Conservation (phyloP, 768 basidiomycete genomes). For the Cantharellus anzutake region DNA sequence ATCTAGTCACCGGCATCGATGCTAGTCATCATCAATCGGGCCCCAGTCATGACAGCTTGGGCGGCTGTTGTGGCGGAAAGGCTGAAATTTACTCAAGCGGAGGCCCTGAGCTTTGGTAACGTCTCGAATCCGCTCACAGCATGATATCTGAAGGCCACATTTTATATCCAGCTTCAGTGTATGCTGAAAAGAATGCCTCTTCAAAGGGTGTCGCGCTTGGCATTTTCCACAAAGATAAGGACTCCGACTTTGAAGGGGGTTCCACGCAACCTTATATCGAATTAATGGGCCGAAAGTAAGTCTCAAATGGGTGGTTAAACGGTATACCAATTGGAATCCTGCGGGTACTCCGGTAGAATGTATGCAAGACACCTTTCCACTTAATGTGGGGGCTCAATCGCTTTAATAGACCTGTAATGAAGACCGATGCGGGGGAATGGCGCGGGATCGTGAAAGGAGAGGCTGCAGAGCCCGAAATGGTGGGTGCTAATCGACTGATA, state of each 20-base stretch:
- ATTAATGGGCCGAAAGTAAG: slow-evolving; percentile 53
- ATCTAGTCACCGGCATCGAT: slow-evolving; percentile 33
- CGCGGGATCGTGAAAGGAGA: slow-evolving; percentile 56
- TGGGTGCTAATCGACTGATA: slow-evolving; percentile 6
- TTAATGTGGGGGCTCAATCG: too few species aligned
- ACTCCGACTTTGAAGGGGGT: slow-evolving; percentile 35
- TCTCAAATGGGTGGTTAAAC: too few species aligned
- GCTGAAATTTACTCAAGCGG: slow-evolving; percentile 71
- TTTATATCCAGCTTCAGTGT: slow-evolving; percentile 50
- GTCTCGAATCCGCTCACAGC: neutral
- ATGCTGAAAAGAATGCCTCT: slow-evolving; percentile 82
- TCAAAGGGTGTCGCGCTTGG: slow-evolving; percentile 48
- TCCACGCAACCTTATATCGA: slow-evolving; percentile 72
- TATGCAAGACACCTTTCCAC: too few species aligned
- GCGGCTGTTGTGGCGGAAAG: slow-evolving; percentile 68
- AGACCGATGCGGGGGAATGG: slow-evolving; percentile 53
- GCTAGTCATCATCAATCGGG: slow-evolving; percentile 74
- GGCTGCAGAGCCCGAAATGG: slow-evolving; percentile 43
- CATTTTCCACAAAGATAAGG: slow-evolving; percentile 38
- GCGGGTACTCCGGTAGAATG: too few species aligned
- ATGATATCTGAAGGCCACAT: neutral
- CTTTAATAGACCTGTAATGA: slow-evolving; percentile 68
- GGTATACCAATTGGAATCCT: too few species aligned
- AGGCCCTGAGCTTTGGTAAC: slow-evolving; percentile 80
- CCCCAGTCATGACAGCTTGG: slow-evolving; percentile 93